Evolutionary conservation across 1,139 yeast genomes (phyloP).

Genomic region (Yamadazyma epiphylla): DNA sequence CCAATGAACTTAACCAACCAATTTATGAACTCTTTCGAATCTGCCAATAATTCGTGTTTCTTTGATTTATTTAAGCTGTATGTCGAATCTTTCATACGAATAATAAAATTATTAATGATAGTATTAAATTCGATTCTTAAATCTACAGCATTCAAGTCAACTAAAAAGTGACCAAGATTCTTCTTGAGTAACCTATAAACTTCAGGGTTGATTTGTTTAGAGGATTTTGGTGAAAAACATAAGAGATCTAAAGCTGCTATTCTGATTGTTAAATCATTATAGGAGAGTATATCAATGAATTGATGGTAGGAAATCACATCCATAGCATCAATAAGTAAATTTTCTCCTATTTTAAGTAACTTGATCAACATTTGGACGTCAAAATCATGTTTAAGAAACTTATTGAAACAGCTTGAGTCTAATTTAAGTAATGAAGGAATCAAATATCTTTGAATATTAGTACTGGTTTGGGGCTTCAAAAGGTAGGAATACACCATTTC

Average conservation of each 20-base stretch:
- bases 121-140: constrained; percentile 63
- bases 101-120: constrained; percentile 53
- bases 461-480: constrained; percentile 26
- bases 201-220: constrained; percentile 48
- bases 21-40: constrained; percentile 35
- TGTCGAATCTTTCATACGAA: constrained; percentile 64
- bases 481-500: constrained; percentile 23
- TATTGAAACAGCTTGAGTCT: constrained; percentile 26
- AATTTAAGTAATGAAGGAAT: constrained; percentile 59
- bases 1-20: constrained; percentile 41
- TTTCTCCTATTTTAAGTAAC: constrained; percentile 62
- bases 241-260: constrained; percentile 58
- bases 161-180: constrained; percentile 11
- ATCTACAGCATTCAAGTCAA: constrained; percentile 59
- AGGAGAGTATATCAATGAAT: constrained; percentile 1
- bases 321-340: constrained; percentile 40
- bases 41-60: constrained; percentile 18
- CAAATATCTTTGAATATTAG: constrained; percentile 55
- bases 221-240: constrained; percentile 57
- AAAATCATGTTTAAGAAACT: constrained; percentile 28
- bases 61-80: constrained; percentile 46
- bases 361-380: constrained; percentile 37
- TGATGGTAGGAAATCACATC: constrained; percentile 4
- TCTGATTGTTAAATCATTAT: constrained; percentile 31
- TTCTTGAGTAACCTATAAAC: constrained; percentile 30